Percentiles rank a stretch among this genome's conserved stretches.
phyloP scores from a whole-genome alignment of 2,329 filamentous ascomycete genomes.

The Akanthomyces muscarius region DNA sequence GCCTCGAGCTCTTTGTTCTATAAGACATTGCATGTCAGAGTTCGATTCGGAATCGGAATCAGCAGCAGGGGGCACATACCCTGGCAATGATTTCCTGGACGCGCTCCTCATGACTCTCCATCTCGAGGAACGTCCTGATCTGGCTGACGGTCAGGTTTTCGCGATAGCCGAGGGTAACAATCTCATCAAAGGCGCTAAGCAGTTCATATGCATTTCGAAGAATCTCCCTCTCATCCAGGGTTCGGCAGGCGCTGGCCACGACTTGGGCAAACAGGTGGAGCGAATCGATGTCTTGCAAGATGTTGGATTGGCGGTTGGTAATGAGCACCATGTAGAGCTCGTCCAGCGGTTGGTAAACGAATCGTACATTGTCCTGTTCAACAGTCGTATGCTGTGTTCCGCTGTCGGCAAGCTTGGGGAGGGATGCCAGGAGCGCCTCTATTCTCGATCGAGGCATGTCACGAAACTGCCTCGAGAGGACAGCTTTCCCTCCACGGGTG shows the following conservation, averaged over 20 bases:
- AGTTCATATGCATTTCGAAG: conserved; percentile 92
- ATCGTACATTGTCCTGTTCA: conserved; percentile 98
- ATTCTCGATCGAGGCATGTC: conserved; percentile 97
- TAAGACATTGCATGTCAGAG: conserved; percentile 25
- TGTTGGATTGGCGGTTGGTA: conserved; percentile 99
- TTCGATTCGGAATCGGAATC: neutral
- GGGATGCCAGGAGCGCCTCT: conserved; percentile 92
- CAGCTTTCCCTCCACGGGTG: conserved; percentile 95
- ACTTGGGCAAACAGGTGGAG: conserved; percentile 97
- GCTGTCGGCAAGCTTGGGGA: conserved; percentile 94
- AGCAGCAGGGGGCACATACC: conserved; percentile 44
- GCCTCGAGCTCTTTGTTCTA: conserved; percentile 99
- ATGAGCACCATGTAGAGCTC: conserved; percentile 99
- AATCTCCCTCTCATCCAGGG: conserved; percentile 92
- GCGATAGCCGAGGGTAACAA: conserved; percentile 91
- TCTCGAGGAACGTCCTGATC: conserved; percentile 98
- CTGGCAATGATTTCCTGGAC: conserved; percentile 97
- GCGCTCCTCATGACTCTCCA: conserved; percentile 98
- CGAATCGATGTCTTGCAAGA: conserved; percentile 97
- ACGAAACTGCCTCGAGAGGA: conserved; percentile 94
- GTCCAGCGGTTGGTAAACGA: conserved; percentile 97
- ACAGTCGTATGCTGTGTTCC: conserved; percentile 97
- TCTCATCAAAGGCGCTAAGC: conserved; percentile 92
- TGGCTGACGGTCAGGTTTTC: conserved; percentile 95
- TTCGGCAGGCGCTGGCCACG: conserved; percentile 94